Percentiles rank a stretch among this genome's conserved stretches.
Evolutionary conservation across 768 basidiomycete genomes (phyloP).

Genomic region (Tricholoma bakamatsutake): DNA sequence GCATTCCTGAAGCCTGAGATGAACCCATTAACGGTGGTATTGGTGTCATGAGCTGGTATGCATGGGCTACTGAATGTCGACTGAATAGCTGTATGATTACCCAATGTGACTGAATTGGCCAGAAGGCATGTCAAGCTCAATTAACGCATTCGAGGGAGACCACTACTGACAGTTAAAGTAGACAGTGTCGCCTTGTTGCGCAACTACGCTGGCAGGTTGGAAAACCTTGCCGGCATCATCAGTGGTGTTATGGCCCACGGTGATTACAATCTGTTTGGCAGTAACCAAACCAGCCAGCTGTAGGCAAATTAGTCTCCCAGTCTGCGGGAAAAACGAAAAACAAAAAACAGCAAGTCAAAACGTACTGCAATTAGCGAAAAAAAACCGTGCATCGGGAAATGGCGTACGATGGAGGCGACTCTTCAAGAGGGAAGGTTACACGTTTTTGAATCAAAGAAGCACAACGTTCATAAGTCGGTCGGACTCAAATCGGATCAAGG

Average conservation of each 20-base stretch:
- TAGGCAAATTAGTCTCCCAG: neutral
- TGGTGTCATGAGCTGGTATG: conserved; percentile 39
- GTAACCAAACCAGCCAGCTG: conserved; percentile 2
- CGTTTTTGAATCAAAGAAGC: neutral
- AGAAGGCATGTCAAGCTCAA: neutral
- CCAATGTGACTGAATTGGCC: conserved; percentile 36
- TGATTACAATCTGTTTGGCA: conserved; percentile 38
- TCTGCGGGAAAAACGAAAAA: neutral
- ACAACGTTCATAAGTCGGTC: neutral
- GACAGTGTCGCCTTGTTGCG: conserved; percentile 42
- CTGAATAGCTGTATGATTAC: conserved; percentile 51
- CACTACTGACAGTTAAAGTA: conserved; percentile 47
- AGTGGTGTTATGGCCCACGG: conserved; percentile 42
- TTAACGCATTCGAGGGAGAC: neutral
- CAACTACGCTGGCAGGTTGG: conserved; percentile 38
- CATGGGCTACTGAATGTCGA: conserved; percentile 53
- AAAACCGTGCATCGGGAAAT: neutral
- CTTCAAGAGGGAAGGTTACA: neutral
- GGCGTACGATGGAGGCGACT: neutral
- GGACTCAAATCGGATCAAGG: neutral
- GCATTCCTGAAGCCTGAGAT: conserved; percentile 47
- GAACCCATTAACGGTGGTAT: conserved; percentile 52
- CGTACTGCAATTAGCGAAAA: conserved; percentile 4
- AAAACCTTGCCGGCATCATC: conserved; percentile 40
- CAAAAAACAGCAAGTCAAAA: neutral